These are phyloP conservation scores for Pythium rhizo-oryzae DNA, from an alignment of 352 stramenopile species.

Conservation along the genomic window DNA sequence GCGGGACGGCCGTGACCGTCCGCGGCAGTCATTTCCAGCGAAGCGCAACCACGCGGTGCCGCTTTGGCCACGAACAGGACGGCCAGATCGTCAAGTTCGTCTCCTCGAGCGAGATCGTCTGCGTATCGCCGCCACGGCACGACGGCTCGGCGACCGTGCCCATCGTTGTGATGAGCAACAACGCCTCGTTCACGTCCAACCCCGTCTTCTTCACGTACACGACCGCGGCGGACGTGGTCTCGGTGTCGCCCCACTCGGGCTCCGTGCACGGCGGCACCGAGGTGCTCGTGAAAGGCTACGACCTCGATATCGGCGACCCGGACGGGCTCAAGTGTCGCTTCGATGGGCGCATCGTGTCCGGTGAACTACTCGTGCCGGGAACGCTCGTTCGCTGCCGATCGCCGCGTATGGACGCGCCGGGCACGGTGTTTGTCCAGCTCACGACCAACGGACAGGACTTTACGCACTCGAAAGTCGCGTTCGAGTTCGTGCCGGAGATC, in stretches of 20 bases:
- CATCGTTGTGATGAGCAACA: constrained; percentile 74
- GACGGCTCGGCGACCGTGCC: constrained; percentile 42
- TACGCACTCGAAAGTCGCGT: constrained; percentile 40
- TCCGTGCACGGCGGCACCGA: constrained; percentile 52
- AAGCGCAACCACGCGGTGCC: constrained; percentile 56
- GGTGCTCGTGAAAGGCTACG: constrained; percentile 60
- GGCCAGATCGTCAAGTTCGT: constrained; percentile 65
- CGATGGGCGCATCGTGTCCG: constrained; percentile 33
- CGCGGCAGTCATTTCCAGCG: constrained; percentile 83
- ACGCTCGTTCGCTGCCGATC: constrained; percentile 48
- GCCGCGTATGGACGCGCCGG: constrained; percentile 30
- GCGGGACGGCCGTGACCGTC: constrained; percentile 84
- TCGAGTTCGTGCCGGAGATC: constrained; percentile 54
- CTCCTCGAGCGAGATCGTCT: constrained; percentile 73
- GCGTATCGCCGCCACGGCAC: constrained; percentile 53
- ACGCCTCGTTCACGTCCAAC: constrained; percentile 57
- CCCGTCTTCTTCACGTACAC: constrained; percentile 87
- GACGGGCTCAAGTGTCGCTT: constrained; percentile 49
- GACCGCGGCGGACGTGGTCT: constrained; percentile 45
- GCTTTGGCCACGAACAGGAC: constrained; percentile 66
- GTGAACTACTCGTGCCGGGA: constrained; percentile 37
- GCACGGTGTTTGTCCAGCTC: constrained; percentile 50
- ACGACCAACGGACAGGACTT: constrained; percentile 63
- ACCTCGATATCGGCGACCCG: constrained; percentile 50
- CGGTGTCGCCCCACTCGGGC: constrained; percentile 53